A percentile compares a stretch with the other conserved stretches of the same genome.
Evolutionary conservation across 2,329 filamentous ascomycete genomes (phyloP).

Genomic region (Fusarium graminum): DNA sequence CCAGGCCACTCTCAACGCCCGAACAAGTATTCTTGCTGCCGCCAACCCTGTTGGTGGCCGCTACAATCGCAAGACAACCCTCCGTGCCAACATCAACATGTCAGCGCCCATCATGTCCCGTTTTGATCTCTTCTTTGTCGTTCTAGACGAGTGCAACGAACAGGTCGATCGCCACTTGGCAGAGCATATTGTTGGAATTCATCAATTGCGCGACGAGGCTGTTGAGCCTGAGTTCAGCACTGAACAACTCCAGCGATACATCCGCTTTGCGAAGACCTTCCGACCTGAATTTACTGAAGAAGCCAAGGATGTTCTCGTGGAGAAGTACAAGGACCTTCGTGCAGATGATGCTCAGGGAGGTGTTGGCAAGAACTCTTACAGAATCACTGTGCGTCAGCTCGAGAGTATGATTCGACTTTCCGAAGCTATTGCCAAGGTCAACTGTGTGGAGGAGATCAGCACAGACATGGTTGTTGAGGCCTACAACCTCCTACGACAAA

Average conservation of each 20-base stretch:
- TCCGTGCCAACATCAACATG: slow-evolving; percentile 98
- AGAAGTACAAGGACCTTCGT: slow-evolving; percentile 95
- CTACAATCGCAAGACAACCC: slow-evolving; percentile 96
- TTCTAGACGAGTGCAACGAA: slow-evolving; percentile 97
- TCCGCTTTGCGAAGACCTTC: slow-evolving; percentile 95
- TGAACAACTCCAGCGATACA: slow-evolving; percentile 96
- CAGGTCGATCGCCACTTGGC: slow-evolving; percentile 89
- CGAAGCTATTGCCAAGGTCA: slow-evolving; percentile 98
- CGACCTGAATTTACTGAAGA: slow-evolving; percentile 91
- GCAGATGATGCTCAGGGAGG: slow-evolving; percentile 95
- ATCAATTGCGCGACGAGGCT: slow-evolving; percentile 91
- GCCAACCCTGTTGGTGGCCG: slow-evolving; percentile 95
- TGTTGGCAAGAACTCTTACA: slow-evolving; percentile 93
- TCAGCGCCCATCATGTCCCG: slow-evolving; percentile 98
- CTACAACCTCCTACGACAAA: slow-evolving; percentile 89
- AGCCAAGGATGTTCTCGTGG: slow-evolving; percentile 85
- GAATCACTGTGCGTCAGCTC: slow-evolving; percentile 95
- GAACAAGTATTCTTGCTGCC: slow-evolving; percentile 94
- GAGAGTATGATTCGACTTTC: slow-evolving; percentile 96
- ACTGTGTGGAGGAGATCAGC: slow-evolving; percentile 91
- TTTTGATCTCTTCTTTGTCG: slow-evolving; percentile 98
- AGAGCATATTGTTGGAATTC: slow-evolving; percentile 93
- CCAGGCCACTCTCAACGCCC: slow-evolving; percentile 95
- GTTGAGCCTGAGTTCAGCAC: slow-evolving; percentile 95
- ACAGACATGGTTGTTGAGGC: slow-evolving; percentile 90